Conservation (phyloP, 768 basidiomycete species). For the Guyanaporus albipodus region DNA sequence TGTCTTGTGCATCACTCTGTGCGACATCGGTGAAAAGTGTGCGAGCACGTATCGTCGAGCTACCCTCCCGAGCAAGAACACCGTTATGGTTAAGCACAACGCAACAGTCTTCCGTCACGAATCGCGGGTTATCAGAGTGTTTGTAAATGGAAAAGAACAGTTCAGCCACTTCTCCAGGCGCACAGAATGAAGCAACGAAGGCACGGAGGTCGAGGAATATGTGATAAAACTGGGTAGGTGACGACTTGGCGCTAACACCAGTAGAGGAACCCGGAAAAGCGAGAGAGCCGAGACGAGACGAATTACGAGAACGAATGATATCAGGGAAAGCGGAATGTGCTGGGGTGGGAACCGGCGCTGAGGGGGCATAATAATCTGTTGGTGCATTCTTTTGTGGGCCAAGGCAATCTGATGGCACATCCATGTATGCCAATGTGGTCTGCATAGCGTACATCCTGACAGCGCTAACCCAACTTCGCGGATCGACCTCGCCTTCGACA, state of each 20-base stretch:
- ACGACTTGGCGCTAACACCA: conserved; percentile 27
- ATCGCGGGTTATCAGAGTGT: conserved; percentile 67
- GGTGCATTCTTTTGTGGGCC: conserved; percentile 32
- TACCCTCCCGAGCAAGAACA: conserved; percentile 74
- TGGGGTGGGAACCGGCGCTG: conserved; percentile 51
- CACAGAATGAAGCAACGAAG: conserved; percentile 86
- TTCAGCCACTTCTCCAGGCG: conserved; percentile 89
- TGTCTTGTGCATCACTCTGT: conserved; percentile 77
- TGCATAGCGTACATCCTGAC: conserved; percentile 93
- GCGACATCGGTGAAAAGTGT: conserved; percentile 92
- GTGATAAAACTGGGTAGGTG: conserved; percentile 77
- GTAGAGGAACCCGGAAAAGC: conserved; percentile 13
- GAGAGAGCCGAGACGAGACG: conserved; percentile 36
- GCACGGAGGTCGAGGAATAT: conserved; percentile 88
- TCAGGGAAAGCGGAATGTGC: conserved; percentile 75
- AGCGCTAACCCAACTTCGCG: conserved; percentile 83
- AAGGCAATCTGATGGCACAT: conserved; percentile 41
- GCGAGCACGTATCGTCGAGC: conserved; percentile 54
- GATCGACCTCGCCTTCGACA: conserved; percentile 76
- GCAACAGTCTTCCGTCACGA: conserved; percentile 92
- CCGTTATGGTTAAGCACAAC: conserved; percentile 90
- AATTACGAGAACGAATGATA: conserved; percentile 23
- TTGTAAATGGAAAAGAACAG: conserved; percentile 93
- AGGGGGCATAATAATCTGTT: conserved; percentile 41
- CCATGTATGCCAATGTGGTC: conserved; percentile 72